A percentile compares a stretch with the other conserved stretches of the same genome.
phyloP scores from a whole-genome alignment of 2,329 filamentous ascomycete species.

The Aspergillus sclerotialis region DNA sequence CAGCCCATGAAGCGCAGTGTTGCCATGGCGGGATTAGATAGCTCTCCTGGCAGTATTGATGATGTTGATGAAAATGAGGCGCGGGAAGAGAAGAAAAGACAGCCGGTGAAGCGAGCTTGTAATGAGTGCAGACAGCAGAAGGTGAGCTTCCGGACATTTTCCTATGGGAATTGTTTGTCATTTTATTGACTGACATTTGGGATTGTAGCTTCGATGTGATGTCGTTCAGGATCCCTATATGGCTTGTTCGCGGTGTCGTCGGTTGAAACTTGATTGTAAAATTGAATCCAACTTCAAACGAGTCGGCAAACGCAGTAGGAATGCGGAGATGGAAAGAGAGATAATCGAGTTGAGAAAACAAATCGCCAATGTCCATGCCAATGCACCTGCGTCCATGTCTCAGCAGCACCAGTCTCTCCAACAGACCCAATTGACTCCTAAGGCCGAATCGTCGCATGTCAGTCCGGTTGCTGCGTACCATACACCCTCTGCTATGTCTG shows the following conservation, averaged over 20 bases:
- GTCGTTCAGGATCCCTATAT: constrained; percentile 58
- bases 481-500: constrained; percentile 28
- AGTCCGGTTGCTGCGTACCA: constrained; percentile 27
- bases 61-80: constrained; percentile 38
- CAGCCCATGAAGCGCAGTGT: constrained; percentile 37
- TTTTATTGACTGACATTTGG: constrained; percentile 6
- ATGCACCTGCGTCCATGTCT: constrained; percentile 12
- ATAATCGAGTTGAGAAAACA: constrained; percentile 46
- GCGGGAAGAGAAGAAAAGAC: constrained; percentile 37
- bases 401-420: constrained; percentile 16
- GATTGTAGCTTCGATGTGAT: constrained; percentile 56
- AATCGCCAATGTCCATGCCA: constrained; percentile 32
- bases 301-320: constrained; percentile 58
- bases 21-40: constrained; percentile 38
- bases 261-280: constrained; percentile 57
- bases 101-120: constrained; percentile 55
- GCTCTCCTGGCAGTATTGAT: constrained; percentile 41
- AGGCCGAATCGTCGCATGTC: constrained; percentile 31
- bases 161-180: neutral
- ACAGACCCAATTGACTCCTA: constrained; percentile 23
- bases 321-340: constrained; percentile 58
- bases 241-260: constrained; percentile 55
- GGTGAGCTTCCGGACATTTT: constrained; percentile 34
- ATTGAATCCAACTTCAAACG: constrained; percentile 65
- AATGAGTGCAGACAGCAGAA: constrained; percentile 66